These are phyloP conservation scores for Malassezia equina DNA, from an alignment of 1,284 basidiomycete species.

Conservation along the genomic window DNA sequence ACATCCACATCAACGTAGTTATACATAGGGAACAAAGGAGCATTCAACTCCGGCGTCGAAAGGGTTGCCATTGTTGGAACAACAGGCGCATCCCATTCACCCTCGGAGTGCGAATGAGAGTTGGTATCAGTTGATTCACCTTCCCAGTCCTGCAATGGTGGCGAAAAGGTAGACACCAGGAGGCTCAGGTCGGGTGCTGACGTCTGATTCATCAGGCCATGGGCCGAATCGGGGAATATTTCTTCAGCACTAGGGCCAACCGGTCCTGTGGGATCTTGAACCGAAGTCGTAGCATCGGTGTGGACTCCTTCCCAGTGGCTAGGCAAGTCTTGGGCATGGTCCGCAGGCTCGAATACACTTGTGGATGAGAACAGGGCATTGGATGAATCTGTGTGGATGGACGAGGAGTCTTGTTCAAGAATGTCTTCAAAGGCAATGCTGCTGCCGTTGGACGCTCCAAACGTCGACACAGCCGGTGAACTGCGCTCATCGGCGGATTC, in stretches of 20 bases:
- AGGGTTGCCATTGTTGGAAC: neutral
- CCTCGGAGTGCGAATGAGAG: neutral
- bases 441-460: constrained; percentile 31
- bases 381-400: constrained; percentile 16
- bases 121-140: neutral
- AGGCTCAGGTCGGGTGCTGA: neutral
- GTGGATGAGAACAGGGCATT: constrained; percentile 19
- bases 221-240: neutral
- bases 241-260: constrained; percentile 1
- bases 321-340: constrained; percentile 15
- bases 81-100: neutral
- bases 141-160: neutral
- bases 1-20: constrained; percentile 10
- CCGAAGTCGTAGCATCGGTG: constrained; percentile 24
- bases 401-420: constrained; percentile 17
- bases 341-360: constrained; percentile 4
- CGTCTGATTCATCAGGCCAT: neutral
- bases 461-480: constrained; percentile 17
- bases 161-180: neutral
- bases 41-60: neutral
- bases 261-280: constrained; percentile 21
- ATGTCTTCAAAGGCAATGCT: constrained; percentile 23
- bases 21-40: neutral
- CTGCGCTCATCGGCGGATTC: constrained; percentile 13
- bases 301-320: constrained; percentile 20